Base-by-base conservation (phyloP, 495 filamentous ascomycete species). In the Hypoxylon fragiforme region DNA sequence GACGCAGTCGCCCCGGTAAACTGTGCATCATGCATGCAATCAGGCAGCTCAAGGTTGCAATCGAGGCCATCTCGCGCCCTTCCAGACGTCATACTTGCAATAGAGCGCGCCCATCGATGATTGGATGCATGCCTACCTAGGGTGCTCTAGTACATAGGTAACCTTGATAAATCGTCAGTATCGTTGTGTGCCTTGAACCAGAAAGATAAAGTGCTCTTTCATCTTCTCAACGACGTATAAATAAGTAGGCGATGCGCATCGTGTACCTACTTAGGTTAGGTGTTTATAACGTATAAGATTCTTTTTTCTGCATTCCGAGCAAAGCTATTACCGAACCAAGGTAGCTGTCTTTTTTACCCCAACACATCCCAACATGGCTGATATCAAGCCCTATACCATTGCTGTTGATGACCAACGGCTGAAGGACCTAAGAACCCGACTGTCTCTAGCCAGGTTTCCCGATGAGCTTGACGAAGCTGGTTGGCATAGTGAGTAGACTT, bases 331-430 rank as follows among this genome's bases (percentile, higher is more conserved):
- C 9, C 13, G 4, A 34, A 19, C 16, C 37, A 3, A 39, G 15
- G 7, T 39, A 39, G 7, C 7, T 12, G 11, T 20, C 16, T 38
- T n/a, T n/a, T n/a, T n/a, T n/a, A n/a, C n/a, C n/a, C n/a, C n/a
- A 28, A 9, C 4, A 28, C 13, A 5, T 14, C 7, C 19, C 44
- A 56, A 15, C 37, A 72, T 72, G 66, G 45, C 50, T 34, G 54
- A 69, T 43, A 67, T 72, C 38, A 59, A 52, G 3, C 69, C 70
- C 3, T 74, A 68, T 48, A 66, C 45, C 8, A 72, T 73, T 38
- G 44, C 57, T 4, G 46, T 74, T 22, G 54, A 62, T 41, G 63
- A 65, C 8, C 44, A 55, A 4, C 54, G 48, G 11, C 28, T 74
- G 5, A 38, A 69, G 18, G 51, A 59, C n/a, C 44, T 74, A 7